A percentile compares a stretch with the other conserved stretches of the same genome.
These are phyloP conservation scores for Xerocomus brunneocitrinus DNA, from an alignment of 768 basidiomycete species.

Conservation along the genomic window DNA sequence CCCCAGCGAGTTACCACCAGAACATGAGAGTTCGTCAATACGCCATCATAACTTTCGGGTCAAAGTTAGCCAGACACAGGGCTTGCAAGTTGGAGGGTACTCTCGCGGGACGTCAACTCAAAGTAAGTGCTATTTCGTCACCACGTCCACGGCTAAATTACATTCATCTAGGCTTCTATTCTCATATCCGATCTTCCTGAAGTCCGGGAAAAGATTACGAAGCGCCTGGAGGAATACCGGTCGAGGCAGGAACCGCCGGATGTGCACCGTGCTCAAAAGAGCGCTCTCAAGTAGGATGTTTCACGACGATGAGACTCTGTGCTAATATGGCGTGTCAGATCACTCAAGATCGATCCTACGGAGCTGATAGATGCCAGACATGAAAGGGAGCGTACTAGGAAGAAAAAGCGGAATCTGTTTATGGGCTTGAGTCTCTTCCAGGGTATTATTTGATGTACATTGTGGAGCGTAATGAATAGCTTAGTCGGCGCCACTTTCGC, in stretches of 20 bases:
- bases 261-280: slow-evolving; percentile 18
- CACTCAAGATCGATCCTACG: slow-evolving; percentile 25
- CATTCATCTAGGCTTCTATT: slow-evolving; percentile 21
- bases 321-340: slow-evolving; percentile 16
- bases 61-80: slow-evolving; percentile 31
- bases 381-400: background rate
- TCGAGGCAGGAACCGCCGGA: slow-evolving; percentile 15
- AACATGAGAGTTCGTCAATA: slow-evolving; percentile 45
- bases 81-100: slow-evolving; percentile 41
- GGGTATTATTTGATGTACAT: slow-evolving; percentile 11
- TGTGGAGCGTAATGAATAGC: background rate
- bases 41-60: slow-evolving; percentile 45
- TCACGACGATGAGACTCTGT: background rate
- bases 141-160: background rate
- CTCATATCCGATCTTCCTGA: slow-evolving; percentile 33
- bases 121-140: slow-evolving; percentile 33
- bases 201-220: slow-evolving; percentile 26
- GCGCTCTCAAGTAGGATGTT: slow-evolving; percentile 19
- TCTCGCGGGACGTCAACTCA: slow-evolving; percentile 37
- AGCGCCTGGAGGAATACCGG: slow-evolving; percentile 24
- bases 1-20: slow-evolving; percentile 25
- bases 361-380: slow-evolving; percentile 18
- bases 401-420: slow-evolving; percentile 4
- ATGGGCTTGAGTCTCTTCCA: slow-evolving; percentile 17
- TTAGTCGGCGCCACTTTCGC: slow-evolving; percentile 5